Base-by-base conservation (phyloP, 176 grass and related monocot genomes). In the Alloteropsis semialata region DNA sequence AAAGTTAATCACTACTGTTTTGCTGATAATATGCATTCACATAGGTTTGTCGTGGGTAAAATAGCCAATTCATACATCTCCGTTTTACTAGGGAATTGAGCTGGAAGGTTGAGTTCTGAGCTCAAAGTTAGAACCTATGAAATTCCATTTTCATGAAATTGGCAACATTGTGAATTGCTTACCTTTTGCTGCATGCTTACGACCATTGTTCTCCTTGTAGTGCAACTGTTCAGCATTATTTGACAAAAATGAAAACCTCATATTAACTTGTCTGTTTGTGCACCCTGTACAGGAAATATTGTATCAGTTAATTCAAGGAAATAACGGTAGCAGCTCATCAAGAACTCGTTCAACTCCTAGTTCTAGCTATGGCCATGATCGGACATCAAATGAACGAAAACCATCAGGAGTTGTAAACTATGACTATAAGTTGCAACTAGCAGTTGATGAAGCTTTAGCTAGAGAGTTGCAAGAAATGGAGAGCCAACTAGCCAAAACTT, bases 381-480 rank as follows among this genome's bases (percentile, higher is more conserved):
- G 42, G 49, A 67, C 42, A 71, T 66, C 37, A 24, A 73, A 70
- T 39, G 74, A 75, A 74, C 51, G 7, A 28, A 85, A 77, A 45
- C 25, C 63, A 48, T 80, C 76, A 63, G 69, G n/a, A 89, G 71
- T 17, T 75, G 66, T 56, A 64, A 82, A 73, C 49, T 81, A 65
- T 60, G 72, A 90, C 56, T 78, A 65, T 65, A 67, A 89, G 41
- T 72, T 69, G 4, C 94, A 94, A 50, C 77, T 97, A 59, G 89
- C 86, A 50, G 78, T 69, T 44, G 94, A 97, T 84, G 91, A 97
- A 91, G 87, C 91, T 80, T 85, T 97, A 76, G 94, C 94, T 76
- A 89, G 89, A 87, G 94, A 94, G 36, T 70, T 97, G 55, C 92
- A 94, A 69, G 83, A 84, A 66, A 48, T 94, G 72, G 89, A 92